phyloP scores from a whole-genome alignment of 352 stramenopile genomes.

The Globisporangium orthogonon region DNA sequence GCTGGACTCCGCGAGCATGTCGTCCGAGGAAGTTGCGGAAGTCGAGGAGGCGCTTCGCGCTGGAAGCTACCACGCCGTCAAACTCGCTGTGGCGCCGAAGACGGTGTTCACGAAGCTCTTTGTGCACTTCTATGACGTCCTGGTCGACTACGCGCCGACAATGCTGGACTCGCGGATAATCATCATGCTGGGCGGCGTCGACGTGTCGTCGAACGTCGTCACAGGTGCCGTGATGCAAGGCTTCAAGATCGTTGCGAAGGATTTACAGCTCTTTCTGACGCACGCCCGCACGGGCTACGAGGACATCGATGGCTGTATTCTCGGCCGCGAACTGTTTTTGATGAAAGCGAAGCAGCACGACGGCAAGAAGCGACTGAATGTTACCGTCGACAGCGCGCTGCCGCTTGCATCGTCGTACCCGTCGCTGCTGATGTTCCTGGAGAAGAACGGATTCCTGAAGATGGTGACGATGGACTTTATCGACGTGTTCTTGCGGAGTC shows the following conservation, averaged over 20 bases:
- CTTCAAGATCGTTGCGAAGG: conserved; percentile 74
- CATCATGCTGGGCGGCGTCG: conserved; percentile 65
- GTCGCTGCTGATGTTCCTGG: conserved; percentile 72
- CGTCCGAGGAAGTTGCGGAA: conserved; percentile 38
- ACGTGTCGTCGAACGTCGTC: conserved; percentile 82
- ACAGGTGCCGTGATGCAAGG: conserved; percentile 81
- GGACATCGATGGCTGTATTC: conserved; percentile 58
- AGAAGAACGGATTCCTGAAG: conserved; percentile 78
- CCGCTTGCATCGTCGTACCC: conserved; percentile 31
- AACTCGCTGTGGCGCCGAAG: conserved; percentile 60
- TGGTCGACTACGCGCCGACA: conserved; percentile 73
- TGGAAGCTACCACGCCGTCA: conserved; percentile 43
- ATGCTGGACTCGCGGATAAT: conserved; percentile 63
- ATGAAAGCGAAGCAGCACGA: conserved; percentile 18
- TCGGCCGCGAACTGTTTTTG: conserved; percentile 61
- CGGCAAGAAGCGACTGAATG: conserved; percentile 34
- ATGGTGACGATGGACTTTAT: conserved; percentile 83
- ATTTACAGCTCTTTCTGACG: conserved; percentile 70
- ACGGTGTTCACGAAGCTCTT: conserved; percentile 88
- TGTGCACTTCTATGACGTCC: conserved; percentile 78
- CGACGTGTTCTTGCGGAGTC: conserved; percentile 72
- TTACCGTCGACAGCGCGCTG: conserved; percentile 18
- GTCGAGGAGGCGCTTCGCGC: conserved; percentile 27
- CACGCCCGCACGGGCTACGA: conserved; percentile 54
- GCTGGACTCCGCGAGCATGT: conserved; percentile 68